Base-by-base conservation (phyloP, 1,284 basidiomycete species). In the Puccinia polysora region DNA sequence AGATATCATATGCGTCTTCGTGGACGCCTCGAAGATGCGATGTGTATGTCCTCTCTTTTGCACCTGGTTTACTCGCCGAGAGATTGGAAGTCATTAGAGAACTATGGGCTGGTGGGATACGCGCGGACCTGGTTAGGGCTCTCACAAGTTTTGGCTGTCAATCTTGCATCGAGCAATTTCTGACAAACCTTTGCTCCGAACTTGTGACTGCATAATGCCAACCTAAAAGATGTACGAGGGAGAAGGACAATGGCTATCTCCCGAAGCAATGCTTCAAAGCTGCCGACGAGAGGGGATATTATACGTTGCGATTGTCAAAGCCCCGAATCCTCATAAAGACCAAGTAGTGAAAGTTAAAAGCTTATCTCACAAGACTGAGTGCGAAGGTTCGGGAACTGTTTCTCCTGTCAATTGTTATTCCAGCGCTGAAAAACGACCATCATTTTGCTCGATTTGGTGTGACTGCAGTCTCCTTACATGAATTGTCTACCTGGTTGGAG, bases 121-220 rank as follows among this genome's bases (percentile, higher is more conserved):
- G 89, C 74, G 88, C 90, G 0, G 91, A 93, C 80, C 81, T 93
- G 74, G 90, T 91, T 86, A 92, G 92, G 77, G 18, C 15, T 63
- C n/a, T 49, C 38, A 47, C 43, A 47, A n/a, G n/a, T n/a, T n/a
- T n/a, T n/a, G n/a, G n/a, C n/a, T n/a, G n/a, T n/a, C n/a, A n/a
- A n/a, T n/a, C n/a, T 45, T 45, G 40, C 40, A 45, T 10, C 40
- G 10, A 45, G 10, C n/a, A n/a, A 45, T 10, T 45, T 45, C 32
- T 50, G 0, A 36, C 30, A n/a, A 38, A 14, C 4, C 32, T 63
- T 30, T n/a, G 12, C 36, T 0, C n/a, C n/a, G n/a, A n/a, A n/a
- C n/a, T n/a, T n/a, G n/a, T n/a, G n/a, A n/a, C n/a, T n/a, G n/a
- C n/a, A n/a, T n/a, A 28, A 45, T 60, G 40, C 34, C 10, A 45